phyloP scores from a whole-genome alignment of 2,329 filamentous ascomycete species.

The Colletotrichum tropicale region DNA sequence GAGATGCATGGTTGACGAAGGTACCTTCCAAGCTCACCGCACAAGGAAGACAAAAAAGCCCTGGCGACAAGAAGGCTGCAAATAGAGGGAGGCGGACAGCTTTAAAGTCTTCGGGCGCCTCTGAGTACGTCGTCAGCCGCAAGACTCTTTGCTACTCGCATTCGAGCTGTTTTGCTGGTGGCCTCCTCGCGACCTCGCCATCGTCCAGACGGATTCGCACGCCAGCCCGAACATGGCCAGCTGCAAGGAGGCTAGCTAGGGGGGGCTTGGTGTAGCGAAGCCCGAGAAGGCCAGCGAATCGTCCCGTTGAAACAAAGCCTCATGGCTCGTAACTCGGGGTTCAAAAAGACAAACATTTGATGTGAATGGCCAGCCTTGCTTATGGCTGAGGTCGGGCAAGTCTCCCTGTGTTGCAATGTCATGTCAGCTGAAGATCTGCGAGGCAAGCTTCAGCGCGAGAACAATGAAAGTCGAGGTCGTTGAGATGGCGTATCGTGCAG shows the following conservation, averaged over 20 bases:
- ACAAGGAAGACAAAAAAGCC: no score
- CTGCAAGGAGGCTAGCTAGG: slow-evolving; percentile 1
- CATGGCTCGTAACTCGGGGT: neutral
- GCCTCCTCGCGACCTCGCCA: neutral
- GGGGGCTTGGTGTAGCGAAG: neutral
- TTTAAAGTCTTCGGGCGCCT: neutral
- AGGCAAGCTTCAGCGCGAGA: neutral
- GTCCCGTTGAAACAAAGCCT: neutral
- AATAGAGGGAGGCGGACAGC: neutral
- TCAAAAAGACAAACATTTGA: neutral
- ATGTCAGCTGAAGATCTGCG: neutral
- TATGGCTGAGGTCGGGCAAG: neutral
- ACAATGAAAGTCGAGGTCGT: neutral
- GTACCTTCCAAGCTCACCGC: no score
- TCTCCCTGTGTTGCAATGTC: neutral
- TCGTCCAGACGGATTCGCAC: neutral
- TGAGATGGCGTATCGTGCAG: neutral
- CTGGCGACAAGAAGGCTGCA: neutral
- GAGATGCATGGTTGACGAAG: neutral
- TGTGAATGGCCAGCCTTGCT: neutral
- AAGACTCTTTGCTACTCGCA: neutral
- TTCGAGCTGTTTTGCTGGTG: neutral
- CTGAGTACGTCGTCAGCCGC: neutral
- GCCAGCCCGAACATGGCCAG: neutral
- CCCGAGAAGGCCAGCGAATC: neutral